Base-by-base conservation (phyloP, 2,329 filamentous ascomycete genomes). In the Fusarium aywerte region DNA sequence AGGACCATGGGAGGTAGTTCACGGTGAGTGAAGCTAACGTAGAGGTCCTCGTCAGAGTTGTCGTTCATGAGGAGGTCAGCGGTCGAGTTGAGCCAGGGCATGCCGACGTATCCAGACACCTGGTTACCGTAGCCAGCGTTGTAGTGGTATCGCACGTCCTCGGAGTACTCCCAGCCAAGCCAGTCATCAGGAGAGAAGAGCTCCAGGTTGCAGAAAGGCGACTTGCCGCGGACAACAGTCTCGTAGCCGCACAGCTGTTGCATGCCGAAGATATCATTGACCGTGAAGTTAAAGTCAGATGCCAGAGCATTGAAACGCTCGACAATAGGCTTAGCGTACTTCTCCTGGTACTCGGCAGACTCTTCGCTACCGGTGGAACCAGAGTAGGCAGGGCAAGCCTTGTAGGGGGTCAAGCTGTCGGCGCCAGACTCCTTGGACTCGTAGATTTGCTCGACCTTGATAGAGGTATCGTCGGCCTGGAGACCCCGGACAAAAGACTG, bases 21-120 rank as follows among this genome's bases (percentile, higher is more conserved):
- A 20, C 89, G 85, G 74, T 91, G 89, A 0, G 89, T 91, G 78
- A 91, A 91, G 51, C 86, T 88, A 38, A 91, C 81, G 71, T 88
- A 89, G 9, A 91, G 80, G 56, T 90, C 87, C 71, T 91, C 74
- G 7, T 76, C 73, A 0, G 75, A 67, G 1, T 74, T 68, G 2
- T 76, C 64, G 25, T 69, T 75, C 51, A 86, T 72, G 11, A 89
- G 77, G 0, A 87, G 77, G 11, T 78, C 71, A 0, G 86, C 80
- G 1, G 87, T 88, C 0, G 87, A 85, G 65, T 89, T 89, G 7
- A 91, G 73, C 89, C 89, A 92, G 0, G 89, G 89, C 52, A 87
- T 83, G 3, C 89, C 89, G 7, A 90, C 80, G 18, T 81, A 81
- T 0, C 87, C 87, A 1, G 86, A 82, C 3, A 87, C 78, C 0